These are phyloP conservation scores for Zygotorulaspora danielsina DNA, from an alignment of 805 yeast species.

Conservation along the genomic window DNA sequence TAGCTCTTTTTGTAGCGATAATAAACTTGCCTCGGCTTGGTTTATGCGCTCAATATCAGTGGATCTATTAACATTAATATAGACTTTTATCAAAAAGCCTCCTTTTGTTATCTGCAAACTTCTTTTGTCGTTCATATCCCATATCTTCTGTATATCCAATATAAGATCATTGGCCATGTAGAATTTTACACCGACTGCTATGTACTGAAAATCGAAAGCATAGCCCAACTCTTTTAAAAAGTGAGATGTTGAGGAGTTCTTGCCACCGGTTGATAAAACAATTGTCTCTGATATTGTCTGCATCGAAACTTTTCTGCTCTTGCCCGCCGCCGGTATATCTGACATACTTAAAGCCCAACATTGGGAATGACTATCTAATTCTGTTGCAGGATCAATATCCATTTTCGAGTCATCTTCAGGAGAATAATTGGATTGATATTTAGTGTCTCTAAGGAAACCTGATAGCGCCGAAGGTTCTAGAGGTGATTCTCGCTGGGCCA, in stretches of 20 bases:
- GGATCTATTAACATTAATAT: constrained; percentile 62
- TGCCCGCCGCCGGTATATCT: constrained; percentile 77
- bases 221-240: constrained; percentile 68
- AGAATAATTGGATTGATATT: not conserved
- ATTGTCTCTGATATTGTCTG: constrained; percentile 62
- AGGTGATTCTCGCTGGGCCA: constrained; percentile 17
- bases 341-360: constrained; percentile 60
- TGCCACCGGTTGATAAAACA: constrained; percentile 30
- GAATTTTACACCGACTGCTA: constrained; percentile 30
- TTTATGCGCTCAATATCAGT: constrained; percentile 73
- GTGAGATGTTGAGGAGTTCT: constrained; percentile 34
- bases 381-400: constrained; percentile 8
- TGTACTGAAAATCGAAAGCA: constrained; percentile 44
- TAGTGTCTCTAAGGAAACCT: constrained; percentile 5
- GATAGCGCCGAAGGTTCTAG: constrained; percentile 10
- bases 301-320: constrained; percentile 49
- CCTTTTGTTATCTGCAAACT: constrained; percentile 51
- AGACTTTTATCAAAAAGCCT: constrained; percentile 56
- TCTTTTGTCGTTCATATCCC: constrained; percentile 30
- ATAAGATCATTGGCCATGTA: constrained; percentile 30
- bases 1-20: constrained; percentile 59
- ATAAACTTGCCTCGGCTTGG: constrained; percentile 58
- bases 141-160: constrained; percentile 28
- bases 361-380: not conserved
- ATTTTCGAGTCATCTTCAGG: constrained; percentile 3